Evolutionary conservation across 1,139 yeast species (phyloP), one percentile per base, ranked within the genome.

Genomic region (Kazachstania sp.): DNA sequence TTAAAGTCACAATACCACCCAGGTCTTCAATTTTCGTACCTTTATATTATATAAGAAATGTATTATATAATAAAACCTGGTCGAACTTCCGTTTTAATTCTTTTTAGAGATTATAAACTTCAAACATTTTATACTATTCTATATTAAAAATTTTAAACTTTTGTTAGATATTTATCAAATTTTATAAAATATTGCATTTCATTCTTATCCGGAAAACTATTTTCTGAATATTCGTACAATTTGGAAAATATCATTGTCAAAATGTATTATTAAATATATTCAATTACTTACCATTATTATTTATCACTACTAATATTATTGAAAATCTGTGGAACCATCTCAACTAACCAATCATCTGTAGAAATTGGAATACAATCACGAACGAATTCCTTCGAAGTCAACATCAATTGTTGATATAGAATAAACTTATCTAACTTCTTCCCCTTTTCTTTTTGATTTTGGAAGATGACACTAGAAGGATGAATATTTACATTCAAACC

Each of bases 381-480:
- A 86, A 92, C 86, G 63, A 79, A 92, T 68, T 90, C 97, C 63
- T 83, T 86, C 42, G 86, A 78, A 0, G 98, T 92, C 36, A 86
- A 69, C 39, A 92, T 92, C 57, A 92, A 70, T 59, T 90, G 97
- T 58, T 88, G 86, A 63, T 87, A 92, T 23, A 92, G 65, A 2
- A 92, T 64, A 59, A 79, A 71, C 55, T 77, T 81, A 5, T 92
- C 79, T 0, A 88, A 86, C 3, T 86, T 95, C 51, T 77, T 79
- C 15, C 73, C 70, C 7, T 75, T 54, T 23, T 58, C 56, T 41
- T 52, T 53, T 11, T 53, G 45, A 30, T 54, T 53, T 40, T 56
- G 54, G 41, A 52, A 55, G 2, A 63, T 51, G 4, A 59, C 54
- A 36, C 63, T 63, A 4, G 95, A 83, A 0, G 98, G 98, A 59